A percentile compares a stretch with the other conserved stretches of the same genome.
phyloP scores from a whole-genome alignment of 1,139 yeast genomes.

The Hemisphaericaspora lyxosophila region DNA sequence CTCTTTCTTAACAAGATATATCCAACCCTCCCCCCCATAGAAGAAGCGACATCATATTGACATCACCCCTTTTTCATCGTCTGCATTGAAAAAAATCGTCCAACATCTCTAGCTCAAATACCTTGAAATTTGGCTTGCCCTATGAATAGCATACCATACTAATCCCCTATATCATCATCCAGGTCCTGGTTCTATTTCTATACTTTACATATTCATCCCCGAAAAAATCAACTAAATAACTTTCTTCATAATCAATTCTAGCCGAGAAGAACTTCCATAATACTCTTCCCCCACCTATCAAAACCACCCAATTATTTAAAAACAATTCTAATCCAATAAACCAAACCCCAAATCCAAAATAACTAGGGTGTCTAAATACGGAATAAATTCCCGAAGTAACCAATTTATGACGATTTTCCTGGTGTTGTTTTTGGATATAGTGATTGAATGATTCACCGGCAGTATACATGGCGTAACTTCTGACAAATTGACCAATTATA shows the following conservation, averaged over 20 bases:
- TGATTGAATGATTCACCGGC: slow-evolving; percentile 91
- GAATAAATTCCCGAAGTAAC: slow-evolving; percentile 74
- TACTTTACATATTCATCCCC: slow-evolving; percentile 63
- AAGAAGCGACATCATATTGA: no score
- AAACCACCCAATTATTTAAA: slow-evolving; percentile 49
- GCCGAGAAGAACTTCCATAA: slow-evolving; percentile 67
- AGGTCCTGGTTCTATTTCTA: slow-evolving; percentile 19
- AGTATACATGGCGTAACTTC: slow-evolving; percentile 81
- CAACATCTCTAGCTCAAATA: no score
- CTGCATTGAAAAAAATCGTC: no score
- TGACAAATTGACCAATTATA: slow-evolving; percentile 59
- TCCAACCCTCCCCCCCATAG: no score
- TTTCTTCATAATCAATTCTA: slow-evolving; percentile 74
- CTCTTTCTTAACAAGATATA: no score
- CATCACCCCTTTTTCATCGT: no score
- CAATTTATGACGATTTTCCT: slow-evolving; percentile 55
- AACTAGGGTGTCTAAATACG: slow-evolving; percentile 79
- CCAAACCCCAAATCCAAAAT: slow-evolving; percentile 93
- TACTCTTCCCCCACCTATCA: slow-evolving; percentile 28
- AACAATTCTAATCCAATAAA: slow-evolving; percentile 80
- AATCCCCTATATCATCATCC: slow-evolving; percentile 11
- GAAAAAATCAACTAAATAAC: slow-evolving; percentile 61
- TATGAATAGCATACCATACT: no score
- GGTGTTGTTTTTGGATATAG: slow-evolving; percentile 54
- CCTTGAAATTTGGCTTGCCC: no score